Conservation (phyloP, 1,139 yeast genomes). For the Suhomyces coccinellae region DNA sequence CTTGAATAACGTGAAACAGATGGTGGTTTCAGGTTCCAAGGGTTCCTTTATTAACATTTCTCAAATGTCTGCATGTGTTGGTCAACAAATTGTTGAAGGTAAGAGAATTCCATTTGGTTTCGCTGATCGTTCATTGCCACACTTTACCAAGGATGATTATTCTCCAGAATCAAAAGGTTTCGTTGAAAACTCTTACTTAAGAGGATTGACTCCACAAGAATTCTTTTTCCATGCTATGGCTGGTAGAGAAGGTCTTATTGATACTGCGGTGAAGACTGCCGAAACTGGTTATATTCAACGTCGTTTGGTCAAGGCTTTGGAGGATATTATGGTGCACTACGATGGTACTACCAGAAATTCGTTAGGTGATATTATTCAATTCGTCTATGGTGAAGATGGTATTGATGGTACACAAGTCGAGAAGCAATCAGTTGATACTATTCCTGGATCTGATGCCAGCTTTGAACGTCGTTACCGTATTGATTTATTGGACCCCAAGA, state of each 20-base stretch:
- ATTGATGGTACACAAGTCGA: slow-evolving; percentile 98
- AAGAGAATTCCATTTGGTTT: slow-evolving; percentile 98
- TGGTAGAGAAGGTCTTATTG: slow-evolving; percentile 99
- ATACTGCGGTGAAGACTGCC: slow-evolving; percentile 98
- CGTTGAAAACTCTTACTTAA: slow-evolving; percentile 92
- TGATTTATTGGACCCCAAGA: slow-evolving; percentile 74
- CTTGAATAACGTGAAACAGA: slow-evolving; percentile 93
- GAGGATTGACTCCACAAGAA: slow-evolving; percentile 98
- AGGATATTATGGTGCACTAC: slow-evolving; percentile 98
- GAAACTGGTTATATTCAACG: slow-evolving; percentile 99
- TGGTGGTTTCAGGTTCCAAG: slow-evolving; percentile 99
- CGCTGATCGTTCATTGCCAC: slow-evolving; percentile 94
- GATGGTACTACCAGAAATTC: slow-evolving; percentile 99
- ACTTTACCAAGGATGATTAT: slow-evolving; percentile 96
- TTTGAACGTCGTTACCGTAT: slow-evolving; percentile 85
- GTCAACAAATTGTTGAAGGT: slow-evolving; percentile 99
- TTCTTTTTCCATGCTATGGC: slow-evolving; percentile 99
- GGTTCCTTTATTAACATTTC: slow-evolving; percentile 99
- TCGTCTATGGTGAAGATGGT: slow-evolving; percentile 98
- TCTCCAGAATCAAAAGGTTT: slow-evolving; percentile 98
- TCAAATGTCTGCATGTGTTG: slow-evolving; percentile 99
- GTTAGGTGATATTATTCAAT: slow-evolving; percentile 92
- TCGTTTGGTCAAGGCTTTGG: slow-evolving; percentile 96
- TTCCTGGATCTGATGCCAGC: slow-evolving; percentile 85
- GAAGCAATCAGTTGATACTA: slow-evolving; percentile 93